These are phyloP conservation scores for Sphaerostilbella broomeana DNA, from an alignment of 2,329 filamentous ascomycete genomes.

Conservation along the genomic window DNA sequence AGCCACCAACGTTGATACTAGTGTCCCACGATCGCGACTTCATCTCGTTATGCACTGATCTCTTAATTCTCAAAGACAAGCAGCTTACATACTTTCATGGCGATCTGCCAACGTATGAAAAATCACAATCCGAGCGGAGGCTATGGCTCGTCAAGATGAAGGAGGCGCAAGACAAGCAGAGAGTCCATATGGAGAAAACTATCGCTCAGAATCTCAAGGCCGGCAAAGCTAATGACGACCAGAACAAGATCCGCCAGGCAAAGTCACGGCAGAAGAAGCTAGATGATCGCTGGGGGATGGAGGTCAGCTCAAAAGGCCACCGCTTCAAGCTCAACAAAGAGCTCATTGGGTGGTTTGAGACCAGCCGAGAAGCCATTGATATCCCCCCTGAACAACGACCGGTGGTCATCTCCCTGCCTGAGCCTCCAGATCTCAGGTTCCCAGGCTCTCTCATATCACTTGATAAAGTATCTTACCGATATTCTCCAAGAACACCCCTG, in stretches of 20 bases:
- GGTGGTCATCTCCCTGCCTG: conserved; percentile 52
- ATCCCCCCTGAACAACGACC: conserved; percentile 57
- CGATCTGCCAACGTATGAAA: conserved; percentile 65
- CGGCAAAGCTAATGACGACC: conserved; percentile 70
- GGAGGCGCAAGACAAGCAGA: conserved; percentile 74
- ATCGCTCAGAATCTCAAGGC: conserved; percentile 68
- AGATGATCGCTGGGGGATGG: conserved; percentile 71
- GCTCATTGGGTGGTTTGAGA: conserved; percentile 54
- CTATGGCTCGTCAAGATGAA: conserved; percentile 67
- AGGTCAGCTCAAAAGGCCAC: conserved; percentile 63
- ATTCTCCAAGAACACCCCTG: conserved; percentile 34
- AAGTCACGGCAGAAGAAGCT: conserved; percentile 80
- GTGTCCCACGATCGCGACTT: conserved; percentile 85
- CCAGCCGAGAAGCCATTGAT: conserved; percentile 60
- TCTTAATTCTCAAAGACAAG: conserved; percentile 69
- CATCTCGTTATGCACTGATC: conserved; percentile 67
- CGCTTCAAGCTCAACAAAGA: conserved; percentile 79
- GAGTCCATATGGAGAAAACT: conserved; percentile 71
- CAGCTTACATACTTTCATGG: conserved; percentile 68
- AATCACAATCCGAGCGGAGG: conserved; percentile 59
- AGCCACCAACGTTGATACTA: conserved; percentile 62
- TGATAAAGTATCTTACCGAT: conserved; percentile 62
- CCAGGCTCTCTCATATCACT: conserved; percentile 67
- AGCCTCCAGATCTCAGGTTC: conserved; percentile 64
- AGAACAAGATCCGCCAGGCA: conserved; percentile 80